phyloP scores from a whole-genome alignment of 2,329 filamentous ascomycete genomes.

The Penicillium sp. region DNA sequence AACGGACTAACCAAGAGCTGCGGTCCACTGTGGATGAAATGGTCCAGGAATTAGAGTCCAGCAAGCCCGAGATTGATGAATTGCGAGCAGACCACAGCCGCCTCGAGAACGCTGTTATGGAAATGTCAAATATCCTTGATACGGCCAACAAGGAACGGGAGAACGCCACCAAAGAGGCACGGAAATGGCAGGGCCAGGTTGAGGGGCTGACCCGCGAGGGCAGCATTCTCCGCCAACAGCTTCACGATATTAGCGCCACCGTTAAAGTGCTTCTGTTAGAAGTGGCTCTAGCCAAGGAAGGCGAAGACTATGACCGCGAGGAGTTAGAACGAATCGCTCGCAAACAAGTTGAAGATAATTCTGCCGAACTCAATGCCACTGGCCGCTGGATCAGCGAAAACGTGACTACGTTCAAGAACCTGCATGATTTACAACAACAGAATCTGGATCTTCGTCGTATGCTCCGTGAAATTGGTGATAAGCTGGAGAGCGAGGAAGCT shows the following conservation, averaged over 20 bases:
- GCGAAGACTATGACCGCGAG: conserved; percentile 71
- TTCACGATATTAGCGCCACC: conserved; percentile 85
- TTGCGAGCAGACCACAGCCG: conserved; percentile 76
- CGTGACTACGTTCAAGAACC: conserved; percentile 83
- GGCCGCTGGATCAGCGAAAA: conserved; percentile 86
- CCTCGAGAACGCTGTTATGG: conserved; percentile 74
- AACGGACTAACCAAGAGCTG: conserved; percentile 71
- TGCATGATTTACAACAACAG: conserved; percentile 80
- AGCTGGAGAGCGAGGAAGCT: conserved; percentile 89
- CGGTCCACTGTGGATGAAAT: conserved; percentile 79
- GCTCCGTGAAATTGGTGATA: conserved; percentile 78
- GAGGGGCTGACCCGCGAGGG: conserved; percentile 62
- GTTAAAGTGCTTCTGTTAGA: conserved; percentile 89
- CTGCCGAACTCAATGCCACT: conserved; percentile 76
- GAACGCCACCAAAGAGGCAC: conserved; percentile 69
- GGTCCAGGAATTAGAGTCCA: conserved; percentile 78
- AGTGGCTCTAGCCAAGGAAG: conserved; percentile 70
- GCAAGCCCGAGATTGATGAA: conserved; percentile 84
- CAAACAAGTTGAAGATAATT: conserved; percentile 69
- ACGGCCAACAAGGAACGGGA: conserved; percentile 79
- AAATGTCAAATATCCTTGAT: conserved; percentile 81
- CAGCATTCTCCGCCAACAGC: conserved; percentile 77
- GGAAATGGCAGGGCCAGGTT: conserved; percentile 74
- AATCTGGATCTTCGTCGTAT: conserved; percentile 81
- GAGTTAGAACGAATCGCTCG: conserved; percentile 75